Conservation (phyloP, 345 rosid species). For the Bruguiera sexangula region DNA sequence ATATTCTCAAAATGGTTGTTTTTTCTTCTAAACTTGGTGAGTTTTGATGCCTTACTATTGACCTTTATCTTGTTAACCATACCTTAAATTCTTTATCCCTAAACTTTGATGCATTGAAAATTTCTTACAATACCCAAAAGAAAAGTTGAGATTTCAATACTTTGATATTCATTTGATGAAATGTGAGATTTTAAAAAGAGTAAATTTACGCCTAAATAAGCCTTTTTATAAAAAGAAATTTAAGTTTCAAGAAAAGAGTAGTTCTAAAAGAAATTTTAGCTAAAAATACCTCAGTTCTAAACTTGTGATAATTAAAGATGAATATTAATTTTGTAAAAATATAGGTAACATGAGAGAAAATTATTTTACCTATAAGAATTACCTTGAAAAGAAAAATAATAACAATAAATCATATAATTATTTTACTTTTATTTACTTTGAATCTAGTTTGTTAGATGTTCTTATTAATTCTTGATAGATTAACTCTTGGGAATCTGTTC, state of each 20-base stretch:
- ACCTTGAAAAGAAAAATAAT: too few species aligned
- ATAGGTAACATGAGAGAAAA: too few species aligned
- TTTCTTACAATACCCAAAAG: neutral
- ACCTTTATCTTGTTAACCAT: neutral
- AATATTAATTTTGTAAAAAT: neutral
- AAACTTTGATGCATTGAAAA: neutral
- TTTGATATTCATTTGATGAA: neutral
- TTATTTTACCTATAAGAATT: too few species aligned
- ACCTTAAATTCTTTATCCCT: neutral
- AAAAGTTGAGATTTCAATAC: neutral
- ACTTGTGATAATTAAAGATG: neutral
- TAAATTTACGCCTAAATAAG: neutral
- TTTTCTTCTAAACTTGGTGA: neutral
- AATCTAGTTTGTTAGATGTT: too few species aligned
- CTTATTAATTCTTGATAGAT: too few species aligned
- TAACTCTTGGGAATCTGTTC: too few species aligned
- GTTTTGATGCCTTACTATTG: neutral
- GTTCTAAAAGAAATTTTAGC: neutral
- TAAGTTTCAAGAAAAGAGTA: neutral
- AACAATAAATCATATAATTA: too few species aligned
- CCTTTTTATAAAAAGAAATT: neutral
- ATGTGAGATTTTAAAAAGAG: too few species aligned
- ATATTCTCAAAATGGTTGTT: constrained; percentile 2
- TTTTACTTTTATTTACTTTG: too few species aligned
- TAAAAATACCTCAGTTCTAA: neutral